phyloP scores from a whole-genome alignment of 1,284 basidiomycete species.

The Irpex sp. region DNA sequence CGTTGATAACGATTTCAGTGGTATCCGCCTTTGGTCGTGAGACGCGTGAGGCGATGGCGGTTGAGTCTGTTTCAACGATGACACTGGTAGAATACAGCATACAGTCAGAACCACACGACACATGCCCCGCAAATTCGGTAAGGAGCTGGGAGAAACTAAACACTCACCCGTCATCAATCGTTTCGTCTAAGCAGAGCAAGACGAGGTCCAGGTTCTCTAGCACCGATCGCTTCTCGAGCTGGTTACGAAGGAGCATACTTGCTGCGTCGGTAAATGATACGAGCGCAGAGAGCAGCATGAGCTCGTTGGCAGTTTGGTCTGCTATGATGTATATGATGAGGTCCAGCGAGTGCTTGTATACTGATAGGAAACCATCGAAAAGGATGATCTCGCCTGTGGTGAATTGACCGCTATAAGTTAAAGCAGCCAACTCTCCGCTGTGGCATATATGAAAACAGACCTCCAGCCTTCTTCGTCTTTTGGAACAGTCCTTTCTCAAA shows the following conservation, averaged over 20 bases:
- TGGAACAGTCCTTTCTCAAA: slow-evolving; percentile 96
- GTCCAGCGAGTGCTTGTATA: slow-evolving; percentile 94
- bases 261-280: slow-evolving; percentile 86
- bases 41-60: slow-evolving; percentile 93
- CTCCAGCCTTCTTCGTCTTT: slow-evolving; percentile 90
- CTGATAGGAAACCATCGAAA: slow-evolving; percentile 86
- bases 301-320: slow-evolving; percentile 88
- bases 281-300: slow-evolving; percentile 90
- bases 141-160: not conserved
- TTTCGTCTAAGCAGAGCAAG: slow-evolving; percentile 93
- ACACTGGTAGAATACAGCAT: slow-evolving; percentile 51
- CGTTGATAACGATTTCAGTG: slow-evolving; percentile 97
- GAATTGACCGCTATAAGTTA: not conserved
- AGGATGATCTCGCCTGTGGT: slow-evolving; percentile 88
- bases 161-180: slow-evolving; percentile 95
- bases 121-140: not conserved
- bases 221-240: slow-evolving; percentile 94
- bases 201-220: slow-evolving; percentile 95
- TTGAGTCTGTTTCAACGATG: slow-evolving; percentile 95
- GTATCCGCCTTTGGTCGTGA: slow-evolving; percentile 91
- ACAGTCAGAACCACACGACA: not conserved
- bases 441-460: slow-evolving; percentile 43
- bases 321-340: slow-evolving; percentile 95
- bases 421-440: not conserved
- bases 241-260: slow-evolving; percentile 82